Evolutionary conservation across 2,329 filamentous ascomycete species (phyloP), one percentile per base, ranked within the genome.

Genomic region (Stylonectria norvegica): DNA sequence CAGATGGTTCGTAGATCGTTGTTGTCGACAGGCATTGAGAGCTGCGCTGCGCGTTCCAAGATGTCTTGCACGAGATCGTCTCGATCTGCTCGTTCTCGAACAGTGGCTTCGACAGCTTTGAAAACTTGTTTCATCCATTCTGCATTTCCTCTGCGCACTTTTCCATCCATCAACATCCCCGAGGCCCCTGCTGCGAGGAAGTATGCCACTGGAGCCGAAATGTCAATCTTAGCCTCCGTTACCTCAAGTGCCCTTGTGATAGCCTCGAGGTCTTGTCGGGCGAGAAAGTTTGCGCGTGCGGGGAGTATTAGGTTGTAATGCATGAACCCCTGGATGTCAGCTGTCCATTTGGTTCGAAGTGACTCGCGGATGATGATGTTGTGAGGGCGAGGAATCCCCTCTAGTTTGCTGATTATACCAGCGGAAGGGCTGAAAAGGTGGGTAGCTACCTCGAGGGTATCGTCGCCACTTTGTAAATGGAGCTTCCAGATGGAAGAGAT

Each of bases 251-350:
- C 67, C 17, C 59, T 57, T 10, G 63, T 57, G 15, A 78, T 53
- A 5, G 68, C 52, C 17, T 68, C 66, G 28, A 72, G 57, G 18
- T 66, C 65, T 27, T 63, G 62, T 16, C 63, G 64, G 40, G 65
- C 68, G 12, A 73, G 47, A 41, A 73, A 80, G 1, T 62, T 59
- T 2, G 70, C 65, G 41, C 72, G 68, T 1, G 72, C 70, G 1
- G 76, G 76, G 2, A 76, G 64, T 32, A 79, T 68, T 40, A 81
- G 61, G 49, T 70, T 75, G 20, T 66, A 66, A 31, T 69, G 68
- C 50, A 79, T 61, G 34, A 80, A 75, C 3, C 57, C 64, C 35
- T 70, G 66, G 1, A 80, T 57, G 30, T 73, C 70, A 4, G 56
- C 54, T 2, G 61, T 57, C 78, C 77, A 81, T 50, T 29, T 49